Evolutionary conservation across 2,329 filamentous ascomycete species (phyloP).

Genomic region (Fusarium sp.): DNA sequence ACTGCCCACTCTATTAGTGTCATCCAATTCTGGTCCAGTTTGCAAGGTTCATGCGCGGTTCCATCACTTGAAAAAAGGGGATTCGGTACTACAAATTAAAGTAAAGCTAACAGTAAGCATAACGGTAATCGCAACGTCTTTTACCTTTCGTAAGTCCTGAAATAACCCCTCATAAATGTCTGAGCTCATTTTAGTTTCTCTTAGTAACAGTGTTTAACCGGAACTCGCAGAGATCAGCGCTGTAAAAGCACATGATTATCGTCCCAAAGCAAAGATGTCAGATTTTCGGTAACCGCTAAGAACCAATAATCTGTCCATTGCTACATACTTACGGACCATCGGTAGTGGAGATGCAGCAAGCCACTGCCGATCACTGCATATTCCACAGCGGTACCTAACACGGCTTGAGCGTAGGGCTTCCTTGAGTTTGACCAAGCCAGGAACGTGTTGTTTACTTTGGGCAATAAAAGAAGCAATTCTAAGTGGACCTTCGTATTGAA

Average conservation of each 20-base stretch:
- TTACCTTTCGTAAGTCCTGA: neutral
- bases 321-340: neutral
- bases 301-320: neutral
- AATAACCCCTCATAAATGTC: neutral
- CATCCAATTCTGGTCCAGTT: neutral
- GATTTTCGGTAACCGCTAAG: neutral
- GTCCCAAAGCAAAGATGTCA: neutral
- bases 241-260: neutral
- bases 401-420: neutral
- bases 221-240: neutral
- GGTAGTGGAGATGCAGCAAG: neutral
- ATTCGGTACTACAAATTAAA: too few relatives aligned
- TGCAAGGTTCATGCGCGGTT: neutral
- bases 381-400: neutral
- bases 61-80: neutral
- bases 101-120: neutral
- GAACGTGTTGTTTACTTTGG: slow-evolving; percentile 2
- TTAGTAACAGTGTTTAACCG: neutral
- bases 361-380: slow-evolving; percentile 7
- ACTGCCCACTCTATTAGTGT: neutral
- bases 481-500: neutral
- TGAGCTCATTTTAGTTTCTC: neutral
- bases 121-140: neutral
- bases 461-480: neutral
- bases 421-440: neutral